Base-by-base conservation (phyloP, 106 monocot genomes). In the Dioscorea zingiberensis region DNA sequence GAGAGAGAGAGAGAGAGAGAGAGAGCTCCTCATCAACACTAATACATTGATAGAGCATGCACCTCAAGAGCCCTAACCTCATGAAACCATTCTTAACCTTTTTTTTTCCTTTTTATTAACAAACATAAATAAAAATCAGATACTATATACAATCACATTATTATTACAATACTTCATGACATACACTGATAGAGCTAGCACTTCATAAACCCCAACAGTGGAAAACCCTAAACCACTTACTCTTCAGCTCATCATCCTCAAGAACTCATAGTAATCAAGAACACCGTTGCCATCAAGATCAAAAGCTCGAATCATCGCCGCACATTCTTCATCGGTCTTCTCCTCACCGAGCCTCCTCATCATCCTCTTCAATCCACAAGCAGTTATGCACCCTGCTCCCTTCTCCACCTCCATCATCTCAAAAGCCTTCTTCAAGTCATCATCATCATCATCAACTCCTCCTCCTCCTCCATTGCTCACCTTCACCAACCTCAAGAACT, bases 271-370 rank as follows among this genome's bases (percentile, higher is more conserved):
- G 45, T 53, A 77, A 44, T 67, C 60, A 12, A 77, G 30, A 10
- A 72, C 77, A 17, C 84, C 84, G 60, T 84, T 58, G 25, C 84
- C 79, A 47, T 84, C 79, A 16, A 72, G 47, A 58, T 84, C 84
- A 46, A 65, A 84, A 13, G 59, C 76, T 47, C 76, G 38, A 12
- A 84, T 76, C 84, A 84, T 84, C 62, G 69, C 65, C 21, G 53
- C 58, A 49, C 84, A 84, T 54, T 84, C 76, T 64, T 84, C 76
- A 1, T 48, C 30, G 18, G 76, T 25, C 64, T 58, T 60, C 46
- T 10, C 64, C 60, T 80, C 76, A 25, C 84, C 84, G 38, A 84
- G 59, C 47, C 73, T 44, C 17, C 58, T 48, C 13, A 84, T 60
- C 54, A 55, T 68, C 32, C 44, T 38, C 44, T 64, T 58, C 54